Base-by-base conservation (phyloP, 495 filamentous ascomycete species). In the Hypomontagnella submonticulosa region DNA sequence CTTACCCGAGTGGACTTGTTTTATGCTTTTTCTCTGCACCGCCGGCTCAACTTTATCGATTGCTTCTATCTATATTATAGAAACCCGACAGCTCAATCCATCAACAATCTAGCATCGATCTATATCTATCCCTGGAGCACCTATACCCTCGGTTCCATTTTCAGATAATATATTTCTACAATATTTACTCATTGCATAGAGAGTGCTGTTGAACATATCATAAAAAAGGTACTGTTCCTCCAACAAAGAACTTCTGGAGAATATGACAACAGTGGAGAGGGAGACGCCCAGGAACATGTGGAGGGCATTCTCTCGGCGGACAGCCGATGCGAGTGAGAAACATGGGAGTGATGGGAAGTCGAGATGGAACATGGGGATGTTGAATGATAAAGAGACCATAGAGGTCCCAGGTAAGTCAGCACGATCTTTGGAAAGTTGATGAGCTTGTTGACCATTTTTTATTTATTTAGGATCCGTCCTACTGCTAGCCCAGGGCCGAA, bases 341-440 rank as follows among this genome's bases (percentile, higher is more conserved):
- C 0, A 15, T 19, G 54, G 12, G 13, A 47, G 38, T 15, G 52
- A 40, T 12, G 57, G 60, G 9, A 75, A 61, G 18, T 51, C 73
- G 2, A 76, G 86, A 78, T 92, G 90, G 83, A 91, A 83, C 6
- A 80, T 97, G 78, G 94, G 93, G 36, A 89, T 98, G 15, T 73
- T 97, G 34, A 93, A 92, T 72, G 92, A 96, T 67, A 84, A 73
- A 57, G 76, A 88, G 48, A 97, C 94, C 0, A 90, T 96, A 36
- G 91, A 97, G 79, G 95, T 98, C 16, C 95, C 94, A 67, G 94
- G 94, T 93, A 78, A 61, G 85, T 76, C 32, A 15, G 18, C 52
- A 46, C 18, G 7, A 11, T 43, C 16, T 37, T 36, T 7, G 46
- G 49, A 69, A 15, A 11, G 34, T 33, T 4, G 13, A 41, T 42